Percentiles rank a stretch among this genome's conserved stretches.
These are phyloP conservation scores for Colletotrichum horii DNA, from an alignment of 2,329 filamentous ascomycete genomes.

Conservation along the genomic window DNA sequence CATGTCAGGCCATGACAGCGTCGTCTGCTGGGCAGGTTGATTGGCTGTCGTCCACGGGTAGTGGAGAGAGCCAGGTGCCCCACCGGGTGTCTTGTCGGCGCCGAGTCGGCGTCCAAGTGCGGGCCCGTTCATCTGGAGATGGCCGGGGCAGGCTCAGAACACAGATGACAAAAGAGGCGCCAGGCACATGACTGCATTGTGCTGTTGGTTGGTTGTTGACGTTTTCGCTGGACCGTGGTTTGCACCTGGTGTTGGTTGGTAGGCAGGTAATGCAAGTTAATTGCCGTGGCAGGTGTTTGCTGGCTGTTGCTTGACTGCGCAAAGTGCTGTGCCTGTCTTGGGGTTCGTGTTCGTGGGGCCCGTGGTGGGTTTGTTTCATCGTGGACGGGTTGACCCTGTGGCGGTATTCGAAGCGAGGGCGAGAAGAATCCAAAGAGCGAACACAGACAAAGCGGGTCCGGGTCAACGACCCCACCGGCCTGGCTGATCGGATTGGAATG, in stretches of 20 bases:
- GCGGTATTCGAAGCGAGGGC: background rate
- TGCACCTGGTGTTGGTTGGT: background rate
- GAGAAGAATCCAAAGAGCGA: background rate
- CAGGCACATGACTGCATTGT: background rate
- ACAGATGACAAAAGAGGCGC: background rate
- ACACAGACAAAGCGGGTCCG: background rate
- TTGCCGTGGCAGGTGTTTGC: background rate
- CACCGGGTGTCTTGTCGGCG: background rate
- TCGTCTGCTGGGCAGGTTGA: background rate
- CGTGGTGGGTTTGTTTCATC: conserved; percentile 12
- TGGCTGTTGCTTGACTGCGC: background rate
- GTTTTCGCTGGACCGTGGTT: background rate
- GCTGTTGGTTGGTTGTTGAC: background rate
- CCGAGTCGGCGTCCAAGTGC: background rate
- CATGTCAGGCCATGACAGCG: background rate
- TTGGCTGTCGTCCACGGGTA: background rate
- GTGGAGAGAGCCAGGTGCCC: background rate
- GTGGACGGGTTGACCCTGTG: conserved; percentile 3
- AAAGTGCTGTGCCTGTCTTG: background rate
- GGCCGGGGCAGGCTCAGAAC: background rate
- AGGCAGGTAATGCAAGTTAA: background rate
- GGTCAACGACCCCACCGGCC: background rate
- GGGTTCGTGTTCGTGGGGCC: background rate
- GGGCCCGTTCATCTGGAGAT: background rate
- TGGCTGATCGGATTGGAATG: background rate